phyloP scores from a whole-genome alignment of 495 filamentous ascomycete genomes.

The Penicillium antarcticum region DNA sequence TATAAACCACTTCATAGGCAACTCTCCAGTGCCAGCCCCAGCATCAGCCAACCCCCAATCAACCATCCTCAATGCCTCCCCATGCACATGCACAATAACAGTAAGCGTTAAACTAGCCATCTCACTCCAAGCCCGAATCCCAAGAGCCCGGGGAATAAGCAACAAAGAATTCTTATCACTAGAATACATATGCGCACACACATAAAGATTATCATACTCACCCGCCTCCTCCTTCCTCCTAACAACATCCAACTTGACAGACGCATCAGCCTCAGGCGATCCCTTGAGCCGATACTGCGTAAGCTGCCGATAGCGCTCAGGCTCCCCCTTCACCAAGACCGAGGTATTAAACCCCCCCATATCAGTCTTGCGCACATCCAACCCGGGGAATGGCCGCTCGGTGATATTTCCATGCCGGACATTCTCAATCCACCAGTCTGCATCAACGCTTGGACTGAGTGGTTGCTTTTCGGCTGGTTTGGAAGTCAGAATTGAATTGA shows the following conservation, averaged over 20 bases:
- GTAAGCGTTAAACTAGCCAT: constrained; percentile 61
- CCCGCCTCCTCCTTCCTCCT: constrained; percentile 25
- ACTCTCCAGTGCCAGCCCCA: neutral
- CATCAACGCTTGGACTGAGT: constrained; percentile 41
- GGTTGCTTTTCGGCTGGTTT: constrained; percentile 39
- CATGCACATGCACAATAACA: constrained; percentile 56
- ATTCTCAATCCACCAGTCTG: constrained; percentile 41
- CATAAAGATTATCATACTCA: constrained; percentile 55
- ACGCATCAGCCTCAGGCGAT: constrained; percentile 22
- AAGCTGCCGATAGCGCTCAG: constrained; percentile 58
- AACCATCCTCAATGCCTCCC: constrained; percentile 38
- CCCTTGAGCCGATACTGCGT: constrained; percentile 54
- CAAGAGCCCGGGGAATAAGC: constrained; percentile 58
- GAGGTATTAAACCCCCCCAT: constrained; percentile 53
- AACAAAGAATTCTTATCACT: constrained; percentile 67
- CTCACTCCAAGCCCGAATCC: constrained; percentile 47
- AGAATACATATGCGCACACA: constrained; percentile 63
- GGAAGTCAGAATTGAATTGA: constrained; percentile 31
- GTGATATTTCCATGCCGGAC: constrained; percentile 19
- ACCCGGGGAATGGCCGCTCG: constrained; percentile 52
- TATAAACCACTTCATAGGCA: constrained; percentile 59
- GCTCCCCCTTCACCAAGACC: constrained; percentile 30
- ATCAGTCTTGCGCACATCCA: constrained; percentile 63
- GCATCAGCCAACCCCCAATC: constrained; percentile 21
- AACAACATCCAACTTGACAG: constrained; percentile 8